These are phyloP conservation scores for Kuraishia cidri DNA, from an alignment of 805 yeast genomes.

Conservation along the genomic window DNA sequence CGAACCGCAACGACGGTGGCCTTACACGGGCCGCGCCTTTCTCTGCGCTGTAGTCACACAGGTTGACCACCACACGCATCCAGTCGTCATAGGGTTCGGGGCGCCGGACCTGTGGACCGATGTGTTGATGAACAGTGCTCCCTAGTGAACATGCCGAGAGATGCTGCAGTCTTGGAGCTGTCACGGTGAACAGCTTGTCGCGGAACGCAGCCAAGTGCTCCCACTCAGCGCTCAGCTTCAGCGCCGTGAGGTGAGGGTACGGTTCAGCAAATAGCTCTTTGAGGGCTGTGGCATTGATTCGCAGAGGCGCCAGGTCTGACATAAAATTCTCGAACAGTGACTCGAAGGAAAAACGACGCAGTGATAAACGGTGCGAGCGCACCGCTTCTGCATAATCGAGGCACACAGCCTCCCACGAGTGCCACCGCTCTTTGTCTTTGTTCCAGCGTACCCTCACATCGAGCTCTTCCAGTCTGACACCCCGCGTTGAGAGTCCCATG, in stretches of 20 bases:
- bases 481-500: neutral
- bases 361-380: neutral
- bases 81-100: conserved; percentile 30
- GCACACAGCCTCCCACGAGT: neutral
- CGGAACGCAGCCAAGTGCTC: neutral
- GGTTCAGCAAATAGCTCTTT: neutral
- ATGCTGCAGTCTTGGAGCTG: conserved; percentile 10
- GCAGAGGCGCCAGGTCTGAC: neutral
- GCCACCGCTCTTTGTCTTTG: neutral
- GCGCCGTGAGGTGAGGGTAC: conserved; percentile 1
- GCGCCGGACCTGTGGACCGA: conserved; percentile 27
- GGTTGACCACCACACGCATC: conserved; percentile 24
- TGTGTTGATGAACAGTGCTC: conserved; percentile 27
- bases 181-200: neutral
- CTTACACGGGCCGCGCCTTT: too few species aligned
- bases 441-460: conserved; percentile 3
- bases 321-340: neutral
- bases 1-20: neutral
- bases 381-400: conserved; percentile 3
- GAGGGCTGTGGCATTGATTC: neutral
- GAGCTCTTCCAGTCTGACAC: conserved; percentile 1
- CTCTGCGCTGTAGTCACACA: conserved; percentile 1
- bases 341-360: conserved; percentile 1
- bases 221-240: conserved; percentile 1
- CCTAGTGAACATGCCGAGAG: conserved; percentile 25